These are phyloP conservation scores for Trichophyton simii DNA, from an alignment of 2,329 filamentous ascomycete species.

Conservation along the genomic window DNA sequence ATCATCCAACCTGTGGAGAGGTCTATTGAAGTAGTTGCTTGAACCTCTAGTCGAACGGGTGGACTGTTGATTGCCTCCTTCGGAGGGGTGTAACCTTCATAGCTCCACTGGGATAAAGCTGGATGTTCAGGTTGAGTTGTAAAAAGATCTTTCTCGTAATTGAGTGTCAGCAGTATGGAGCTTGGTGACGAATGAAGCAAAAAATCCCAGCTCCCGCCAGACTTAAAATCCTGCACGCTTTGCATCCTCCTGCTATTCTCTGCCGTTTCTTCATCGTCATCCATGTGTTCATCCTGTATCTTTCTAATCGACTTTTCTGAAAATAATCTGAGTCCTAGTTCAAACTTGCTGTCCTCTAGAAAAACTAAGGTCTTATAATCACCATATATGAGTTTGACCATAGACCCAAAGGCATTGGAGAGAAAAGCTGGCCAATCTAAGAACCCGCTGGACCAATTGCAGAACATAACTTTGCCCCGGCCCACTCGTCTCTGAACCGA, in stretches of 20 bases:
- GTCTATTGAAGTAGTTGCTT: constrained; percentile 18
- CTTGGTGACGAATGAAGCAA: constrained; percentile 21
- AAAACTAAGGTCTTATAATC: not conserved
- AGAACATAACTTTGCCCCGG: constrained; percentile 20
- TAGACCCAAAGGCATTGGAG: constrained; percentile 13
- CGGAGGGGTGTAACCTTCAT: constrained; percentile 28
- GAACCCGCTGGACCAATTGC: constrained; percentile 29
- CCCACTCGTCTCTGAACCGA: constrained; percentile 24
- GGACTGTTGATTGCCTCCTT: constrained; percentile 20
- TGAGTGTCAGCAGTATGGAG: constrained; percentile 21
- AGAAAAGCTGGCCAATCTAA: constrained; percentile 23
- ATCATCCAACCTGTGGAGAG: constrained; percentile 25
- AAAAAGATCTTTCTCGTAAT: constrained; percentile 29
- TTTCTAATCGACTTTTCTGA: constrained; percentile 12
- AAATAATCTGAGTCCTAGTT: constrained; percentile 23
- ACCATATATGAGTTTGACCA: not conserved
- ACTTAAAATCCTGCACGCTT: constrained; percentile 14
- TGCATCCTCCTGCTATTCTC: constrained; percentile 13
- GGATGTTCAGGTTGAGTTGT: constrained; percentile 23
- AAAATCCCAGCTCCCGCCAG: constrained; percentile 25
- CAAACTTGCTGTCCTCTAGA: constrained; percentile 19
- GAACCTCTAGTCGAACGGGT: constrained; percentile 25
- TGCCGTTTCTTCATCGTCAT: constrained; percentile 18
- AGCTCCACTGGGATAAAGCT: constrained; percentile 29
- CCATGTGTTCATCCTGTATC: constrained; percentile 8